Base-by-base conservation (phyloP, 1,284 basidiomycete species). In the Dichomitus squalens region DNA sequence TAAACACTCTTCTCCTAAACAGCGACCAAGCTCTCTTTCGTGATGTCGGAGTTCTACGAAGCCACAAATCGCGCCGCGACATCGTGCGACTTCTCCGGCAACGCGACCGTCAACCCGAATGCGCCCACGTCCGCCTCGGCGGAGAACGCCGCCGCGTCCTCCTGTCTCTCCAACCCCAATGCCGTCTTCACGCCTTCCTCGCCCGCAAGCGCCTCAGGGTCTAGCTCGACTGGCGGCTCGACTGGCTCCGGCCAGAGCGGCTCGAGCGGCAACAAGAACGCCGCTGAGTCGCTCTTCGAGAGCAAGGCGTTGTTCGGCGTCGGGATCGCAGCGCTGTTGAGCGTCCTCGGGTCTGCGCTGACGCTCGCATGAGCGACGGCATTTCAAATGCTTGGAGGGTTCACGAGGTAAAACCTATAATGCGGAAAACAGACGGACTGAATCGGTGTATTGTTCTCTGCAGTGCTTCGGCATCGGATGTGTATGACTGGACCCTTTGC, bases 31-130 rank as follows among this genome's bases (percentile, higher is more conserved):
- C 76, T 94, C 47, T 92, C 90, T 35, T 96, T 87, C 73, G 87
- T 88, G 55, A 92, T 96, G 84, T 90, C 83, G 68, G 77, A 87
- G 60, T 95, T 84, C 74, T 96, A 90, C 70, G 85, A 92, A 69
- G 70, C 77, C 39, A 84, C 82, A 55, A 81, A 81, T 70, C 81
- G 82, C 62, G 76, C 86, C 53, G 70, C 75, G 9, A 75, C 83
- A 50, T 79, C 90, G 7, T 93, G 91, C 74, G 80, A 78, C 76
- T 96, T 96, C 72, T 73, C 72, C 49, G 93, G 93, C 16, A 96
- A 97, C 70, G 95, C 87, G 4, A 93, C 91, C 7, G 74, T 92
- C 64, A 90, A 90, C 68, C 29, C 73, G n/a, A 72, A 72, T 25
- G 82, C 84, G 20, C 80, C 88, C 4, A 75, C 85, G 20, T 73